Base-by-base conservation (phyloP, 108 stramenopile genomes). In the Discostella stelligeroides region DNA sequence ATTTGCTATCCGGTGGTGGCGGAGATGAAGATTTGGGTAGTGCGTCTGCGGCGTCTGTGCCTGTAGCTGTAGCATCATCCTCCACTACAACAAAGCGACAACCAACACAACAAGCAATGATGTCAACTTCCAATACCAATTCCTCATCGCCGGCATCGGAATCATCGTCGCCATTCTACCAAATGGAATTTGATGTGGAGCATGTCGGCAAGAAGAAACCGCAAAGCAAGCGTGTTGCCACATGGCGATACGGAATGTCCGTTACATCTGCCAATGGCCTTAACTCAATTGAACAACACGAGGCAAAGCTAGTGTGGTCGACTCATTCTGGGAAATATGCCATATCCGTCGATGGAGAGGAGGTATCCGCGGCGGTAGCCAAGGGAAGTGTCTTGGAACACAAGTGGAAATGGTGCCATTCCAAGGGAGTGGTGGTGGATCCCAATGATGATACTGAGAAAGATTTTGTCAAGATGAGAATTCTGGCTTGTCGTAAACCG, bases 401-500 rank as follows among this genome's bases (percentile, higher is more conserved):
- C 60, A 67, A 68, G 42, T 75, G 66, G 60, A 67, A 45, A 46
- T 75, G 66, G 53, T 67, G 60, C 49, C 74, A 75, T 49, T 55
- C 28, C 15, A 51, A 28, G n/a, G 63, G 39, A 38, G 45, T 75
- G 0, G 47, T 23, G 34, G 25, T 67, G 18, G 60, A 60, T n/a
- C 21, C 34, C 0, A 38, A 66, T 0, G 50, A 75, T 25, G 48
- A 15, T 27, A 12, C 23, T 15, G 34, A 37, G 0, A 42, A 61
- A 0, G 53, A 65, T 12, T 29, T 42, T 38, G 49, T 68, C 12
- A 13, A 41, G 0, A 68, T 75, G 74, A 60, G 74, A 37, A 56
- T 75, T 21, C 21, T 75, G 2, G 74, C 74, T 11, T 75, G 74
- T 68, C 66, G 74, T 40, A 75, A 75, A 51, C 74, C 74, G 37